These are phyloP conservation scores for Leccinum disarticulatum DNA, from an alignment of 768 basidiomycete genomes.

Conservation along the genomic window DNA sequence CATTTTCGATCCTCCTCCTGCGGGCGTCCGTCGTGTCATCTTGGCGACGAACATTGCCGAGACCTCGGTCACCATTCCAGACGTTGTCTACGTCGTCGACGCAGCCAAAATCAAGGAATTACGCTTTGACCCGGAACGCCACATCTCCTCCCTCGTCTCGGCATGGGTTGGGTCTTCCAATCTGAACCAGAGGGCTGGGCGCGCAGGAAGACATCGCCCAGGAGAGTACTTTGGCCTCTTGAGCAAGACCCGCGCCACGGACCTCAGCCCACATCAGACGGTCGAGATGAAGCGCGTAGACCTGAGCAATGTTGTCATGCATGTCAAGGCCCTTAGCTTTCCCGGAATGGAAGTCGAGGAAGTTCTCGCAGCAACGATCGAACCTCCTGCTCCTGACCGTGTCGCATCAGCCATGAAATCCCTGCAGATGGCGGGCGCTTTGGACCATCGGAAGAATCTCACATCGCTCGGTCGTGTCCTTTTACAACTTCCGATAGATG, in stretches of 20 bases:
- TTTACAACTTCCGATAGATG: conserved; percentile 86
- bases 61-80: conserved; percentile 92
- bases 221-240: conserved; percentile 92
- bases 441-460: conserved; percentile 71
- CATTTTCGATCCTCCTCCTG: conserved; percentile 80
- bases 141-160: conserved; percentile 84
- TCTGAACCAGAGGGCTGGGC: conserved; percentile 86
- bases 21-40: conserved; percentile 82
- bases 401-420: conserved; percentile 77
- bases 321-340: conserved; percentile 90
- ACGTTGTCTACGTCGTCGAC: conserved; percentile 94
- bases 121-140: conserved; percentile 83
- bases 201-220: conserved; percentile 87
- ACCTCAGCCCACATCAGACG: conserved; percentile 75
- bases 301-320: conserved; percentile 92
- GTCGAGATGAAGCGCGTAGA: conserved; percentile 96
- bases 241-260: conserved; percentile 55
- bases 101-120: conserved; percentile 86
- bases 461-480: conserved; percentile 88
- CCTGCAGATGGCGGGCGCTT: conserved; percentile 83
- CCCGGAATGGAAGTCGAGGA: conserved; percentile 84
- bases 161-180: conserved; percentile 93
- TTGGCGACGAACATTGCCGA: conserved; percentile 95
- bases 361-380: conserved; percentile 80
- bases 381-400: conserved; percentile 78